A percentile compares a stretch with the other conserved stretches of the same genome.
Evolutionary conservation across 495 filamentous ascomycete species (phyloP).

Genomic region (Sphaerosporella brunnea): DNA sequence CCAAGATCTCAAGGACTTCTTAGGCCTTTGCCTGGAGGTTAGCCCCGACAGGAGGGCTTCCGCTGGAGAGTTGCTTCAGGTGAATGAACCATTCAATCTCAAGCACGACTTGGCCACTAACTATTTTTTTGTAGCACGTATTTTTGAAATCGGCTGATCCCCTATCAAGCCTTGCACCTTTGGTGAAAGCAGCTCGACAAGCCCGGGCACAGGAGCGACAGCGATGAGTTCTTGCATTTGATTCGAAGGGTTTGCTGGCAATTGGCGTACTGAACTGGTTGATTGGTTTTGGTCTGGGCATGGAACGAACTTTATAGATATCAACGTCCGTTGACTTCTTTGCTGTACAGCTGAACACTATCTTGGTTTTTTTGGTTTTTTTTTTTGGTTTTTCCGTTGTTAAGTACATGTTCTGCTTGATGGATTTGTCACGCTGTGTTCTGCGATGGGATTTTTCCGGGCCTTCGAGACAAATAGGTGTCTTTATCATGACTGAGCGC

Average conservation of each 20-base stretch:
- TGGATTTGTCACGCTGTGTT: background rate
- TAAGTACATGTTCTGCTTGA: background rate
- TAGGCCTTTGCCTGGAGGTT: conserved; percentile 79
- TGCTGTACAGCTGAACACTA: background rate
- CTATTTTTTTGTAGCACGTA: conserved; percentile 71
- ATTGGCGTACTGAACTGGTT: background rate
- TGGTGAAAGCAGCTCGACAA: conserved; percentile 69
- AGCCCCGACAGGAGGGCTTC: conserved; percentile 92
- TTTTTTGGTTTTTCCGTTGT: background rate
- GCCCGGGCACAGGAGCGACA: conserved; percentile 67
- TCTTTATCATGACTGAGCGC: background rate
- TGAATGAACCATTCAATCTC: conserved; percentile 32
- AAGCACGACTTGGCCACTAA: too few species aligned
- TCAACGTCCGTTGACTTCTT: background rate
- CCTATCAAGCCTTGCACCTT: conserved; percentile 56
- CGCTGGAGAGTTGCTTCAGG: conserved; percentile 77
- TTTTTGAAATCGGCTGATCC: conserved; percentile 67
- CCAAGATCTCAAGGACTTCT: conserved; percentile 68
- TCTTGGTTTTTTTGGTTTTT: background rate
- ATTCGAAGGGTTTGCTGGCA: background rate
- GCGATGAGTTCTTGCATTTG: conserved; percentile 3
- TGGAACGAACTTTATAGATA: too few species aligned
- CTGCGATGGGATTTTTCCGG: background rate
- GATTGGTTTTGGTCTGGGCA: background rate
- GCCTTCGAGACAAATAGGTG: too few species aligned